Conservation (phyloP, 148 eudicot species). For the Agrostemma githago region DNA sequence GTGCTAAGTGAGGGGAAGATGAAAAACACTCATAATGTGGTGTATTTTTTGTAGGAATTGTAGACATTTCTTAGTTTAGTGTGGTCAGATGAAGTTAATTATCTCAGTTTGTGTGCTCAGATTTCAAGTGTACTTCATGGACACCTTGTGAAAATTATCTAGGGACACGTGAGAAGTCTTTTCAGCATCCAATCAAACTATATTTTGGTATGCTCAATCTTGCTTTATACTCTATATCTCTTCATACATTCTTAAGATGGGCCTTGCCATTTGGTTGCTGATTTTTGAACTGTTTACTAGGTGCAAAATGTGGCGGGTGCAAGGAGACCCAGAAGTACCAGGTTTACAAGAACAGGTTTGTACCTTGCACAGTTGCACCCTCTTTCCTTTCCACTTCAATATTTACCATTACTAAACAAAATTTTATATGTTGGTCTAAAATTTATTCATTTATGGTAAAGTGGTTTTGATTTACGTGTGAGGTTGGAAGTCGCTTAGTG, state of each 20-base stretch:
- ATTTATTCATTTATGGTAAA: not conserved
- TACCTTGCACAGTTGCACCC: too few species aligned
- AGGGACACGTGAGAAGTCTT: constrained; percentile 54
- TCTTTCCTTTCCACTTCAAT: not conserved
- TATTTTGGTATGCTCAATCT: constrained; percentile 61
- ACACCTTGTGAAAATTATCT: constrained; percentile 50
- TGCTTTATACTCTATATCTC: not conserved
- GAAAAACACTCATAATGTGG: not conserved
- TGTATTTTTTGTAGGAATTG: not conserved
- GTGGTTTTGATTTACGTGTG: not conserved
- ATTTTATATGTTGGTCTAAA: not conserved
- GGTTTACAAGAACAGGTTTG: constrained; percentile 65
- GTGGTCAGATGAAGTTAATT: constrained; percentile 3
- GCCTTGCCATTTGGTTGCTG: constrained; percentile 1
- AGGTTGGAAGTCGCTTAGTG: not conserved
- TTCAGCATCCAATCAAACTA: constrained; percentile 86
- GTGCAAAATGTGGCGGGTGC: constrained; percentile 88
- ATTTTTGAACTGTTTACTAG: constrained; percentile 32
- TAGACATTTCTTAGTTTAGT: not conserved
- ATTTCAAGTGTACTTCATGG: constrained; percentile 73
- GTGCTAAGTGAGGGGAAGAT: not conserved
- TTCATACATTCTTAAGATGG: not conserved
- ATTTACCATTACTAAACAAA: not conserved
- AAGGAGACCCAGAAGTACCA: constrained; percentile 69
- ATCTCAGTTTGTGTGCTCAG: constrained; percentile 32